Evolutionary conservation across 2,329 filamentous ascomycete genomes (phyloP).

Genomic region (Alternaria incomplexa): DNA sequence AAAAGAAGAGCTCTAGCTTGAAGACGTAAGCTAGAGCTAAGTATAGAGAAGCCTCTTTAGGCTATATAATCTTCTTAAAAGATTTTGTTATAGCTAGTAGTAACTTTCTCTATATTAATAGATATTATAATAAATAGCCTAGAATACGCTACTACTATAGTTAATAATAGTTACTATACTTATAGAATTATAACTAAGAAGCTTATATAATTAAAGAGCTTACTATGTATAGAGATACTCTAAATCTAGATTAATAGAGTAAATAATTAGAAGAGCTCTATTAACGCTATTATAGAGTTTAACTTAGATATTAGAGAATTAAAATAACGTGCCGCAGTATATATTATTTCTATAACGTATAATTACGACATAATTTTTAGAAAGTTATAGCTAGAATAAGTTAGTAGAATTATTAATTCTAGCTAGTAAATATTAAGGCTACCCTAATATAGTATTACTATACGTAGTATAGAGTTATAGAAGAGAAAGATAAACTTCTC

Average conservation of each 20-base stretch:
- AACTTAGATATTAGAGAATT: background rate
- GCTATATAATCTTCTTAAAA: background rate
- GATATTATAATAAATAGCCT: background rate
- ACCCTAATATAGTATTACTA: background rate
- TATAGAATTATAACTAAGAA: background rate
- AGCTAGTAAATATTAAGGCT: background rate
- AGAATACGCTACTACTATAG: background rate
- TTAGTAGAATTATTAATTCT: background rate
- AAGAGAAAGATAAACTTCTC: too few species aligned
- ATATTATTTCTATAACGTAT: background rate
- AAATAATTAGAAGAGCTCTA: background rate
- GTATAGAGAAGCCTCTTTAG: background rate
- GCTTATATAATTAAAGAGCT: background rate
- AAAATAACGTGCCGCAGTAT: background rate
- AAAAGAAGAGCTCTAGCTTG: background rate
- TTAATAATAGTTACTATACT: background rate
- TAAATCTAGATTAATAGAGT: background rate
- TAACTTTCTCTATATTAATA: too few species aligned
- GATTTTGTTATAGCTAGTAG: too few species aligned
- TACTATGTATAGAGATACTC: background rate
- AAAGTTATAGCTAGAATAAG: background rate
- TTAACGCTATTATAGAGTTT: background rate
- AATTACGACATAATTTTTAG: background rate
- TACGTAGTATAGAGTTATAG: background rate
- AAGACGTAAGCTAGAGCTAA: background rate